A percentile compares a stretch with the other conserved stretches of the same genome.
Conservation (phyloP, 768 basidiomycete genomes). For the Russula griseocarnosa region DNA sequence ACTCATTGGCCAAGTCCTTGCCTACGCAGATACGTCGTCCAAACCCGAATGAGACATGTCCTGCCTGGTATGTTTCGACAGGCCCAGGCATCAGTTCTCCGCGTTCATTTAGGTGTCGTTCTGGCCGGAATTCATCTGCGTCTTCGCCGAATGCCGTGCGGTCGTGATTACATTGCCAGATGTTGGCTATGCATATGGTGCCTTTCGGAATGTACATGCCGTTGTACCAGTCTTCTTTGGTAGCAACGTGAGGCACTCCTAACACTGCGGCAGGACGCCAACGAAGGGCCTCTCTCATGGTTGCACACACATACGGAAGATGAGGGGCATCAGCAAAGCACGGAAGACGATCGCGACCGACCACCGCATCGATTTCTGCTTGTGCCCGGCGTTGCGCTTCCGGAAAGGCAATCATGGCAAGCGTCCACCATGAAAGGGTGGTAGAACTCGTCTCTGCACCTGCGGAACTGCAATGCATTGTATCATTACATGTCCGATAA, state of each 20-base stretch:
- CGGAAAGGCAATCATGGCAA: constrained; percentile 27
- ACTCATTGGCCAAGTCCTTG: constrained; percentile 19
- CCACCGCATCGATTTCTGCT: constrained; percentile 25
- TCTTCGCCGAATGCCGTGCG: constrained; percentile 19
- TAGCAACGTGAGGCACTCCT: constrained; percentile 6
- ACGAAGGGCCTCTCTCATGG: constrained; percentile 25
- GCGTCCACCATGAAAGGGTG: constrained; percentile 15
- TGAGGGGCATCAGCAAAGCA: constrained; percentile 16
- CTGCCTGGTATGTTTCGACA: constrained; percentile 5
- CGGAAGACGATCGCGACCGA: constrained; percentile 26
- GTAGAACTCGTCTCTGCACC: constrained; percentile 14
- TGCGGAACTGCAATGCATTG: neutral
- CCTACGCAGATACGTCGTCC: constrained; percentile 28
- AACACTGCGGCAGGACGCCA: too few relatives aligned
- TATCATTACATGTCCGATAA: too few relatives aligned
- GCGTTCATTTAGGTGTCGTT: constrained; percentile 17
- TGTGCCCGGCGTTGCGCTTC: constrained; percentile 26
- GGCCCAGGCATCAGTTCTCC: neutral
- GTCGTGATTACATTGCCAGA: constrained; percentile 16
- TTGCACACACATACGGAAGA: constrained; percentile 28
- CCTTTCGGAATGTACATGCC: constrained; percentile 37
- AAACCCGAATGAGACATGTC: constrained; percentile 24
- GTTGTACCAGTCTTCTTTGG: constrained; percentile 33
- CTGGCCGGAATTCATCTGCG: constrained; percentile 26
- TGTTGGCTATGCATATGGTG: constrained; percentile 34